Percentiles rank a stretch among this genome's conserved stretches.
Conservation (phyloP, 257 asterid species). For the Solanum stenotomum region DNA sequence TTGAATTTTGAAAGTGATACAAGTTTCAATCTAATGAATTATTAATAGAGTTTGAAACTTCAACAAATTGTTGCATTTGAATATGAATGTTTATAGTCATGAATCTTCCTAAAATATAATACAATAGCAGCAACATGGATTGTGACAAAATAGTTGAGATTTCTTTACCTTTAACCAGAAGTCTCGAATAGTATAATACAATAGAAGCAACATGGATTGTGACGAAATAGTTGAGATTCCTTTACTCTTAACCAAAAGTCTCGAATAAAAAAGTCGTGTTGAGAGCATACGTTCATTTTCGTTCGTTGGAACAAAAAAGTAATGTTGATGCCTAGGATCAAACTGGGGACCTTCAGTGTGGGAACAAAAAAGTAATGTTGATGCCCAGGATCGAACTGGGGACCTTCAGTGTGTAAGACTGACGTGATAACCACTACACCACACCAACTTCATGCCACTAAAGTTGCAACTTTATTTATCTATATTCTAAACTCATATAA, state of each 20-base stretch:
- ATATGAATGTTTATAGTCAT: too few species aligned
- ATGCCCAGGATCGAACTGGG: conserved; percentile 54
- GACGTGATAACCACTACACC: conserved; percentile 57
- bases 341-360: conserved; percentile 51
- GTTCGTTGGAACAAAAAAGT: too few species aligned
- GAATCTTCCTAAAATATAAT: neutral
- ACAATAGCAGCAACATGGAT: too few species aligned
- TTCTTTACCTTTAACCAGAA: too few species aligned
- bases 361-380: neutral
- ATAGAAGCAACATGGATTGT: too few species aligned
- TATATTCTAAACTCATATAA: too few species aligned
- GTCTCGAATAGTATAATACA: too few species aligned
- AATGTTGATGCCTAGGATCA: conserved; percentile 42
- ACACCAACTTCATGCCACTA: conserved; percentile 15
- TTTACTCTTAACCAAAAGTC: too few species aligned
- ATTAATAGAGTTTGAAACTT: neutral
- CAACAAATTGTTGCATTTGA: neutral
- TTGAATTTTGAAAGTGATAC: neutral
- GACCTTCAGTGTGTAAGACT: conserved; percentile 48
- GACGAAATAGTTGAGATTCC: neutral
- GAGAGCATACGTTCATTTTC: too few species aligned
- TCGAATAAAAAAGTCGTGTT: too few species aligned
- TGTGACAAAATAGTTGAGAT: neutral
- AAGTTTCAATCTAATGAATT: neutral
- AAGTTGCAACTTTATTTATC: rapidly evolving